A percentile compares a stretch with the other conserved stretches of the same genome.
Conservation (phyloP, 2,329 filamentous ascomycete species). For the Annulohypoxylon truncatum region DNA sequence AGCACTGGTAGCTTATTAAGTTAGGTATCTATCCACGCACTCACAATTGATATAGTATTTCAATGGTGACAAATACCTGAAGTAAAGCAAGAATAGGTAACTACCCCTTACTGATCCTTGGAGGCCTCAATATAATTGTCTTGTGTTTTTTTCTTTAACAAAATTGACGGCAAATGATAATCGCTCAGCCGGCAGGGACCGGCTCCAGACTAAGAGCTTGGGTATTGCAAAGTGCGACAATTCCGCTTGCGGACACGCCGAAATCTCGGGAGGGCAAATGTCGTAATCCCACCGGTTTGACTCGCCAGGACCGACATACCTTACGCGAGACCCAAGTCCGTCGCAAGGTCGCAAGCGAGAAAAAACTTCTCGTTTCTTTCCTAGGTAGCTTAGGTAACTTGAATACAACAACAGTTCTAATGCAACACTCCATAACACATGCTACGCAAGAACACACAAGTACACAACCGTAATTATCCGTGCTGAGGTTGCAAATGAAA, state of each 20-base stretch:
- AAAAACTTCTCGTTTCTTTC: slow-evolving; percentile 11
- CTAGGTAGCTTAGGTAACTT: neutral
- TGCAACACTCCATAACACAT: slow-evolving; percentile 14
- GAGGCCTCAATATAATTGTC: neutral
- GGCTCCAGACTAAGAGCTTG: slow-evolving; percentile 3
- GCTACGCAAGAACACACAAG: neutral
- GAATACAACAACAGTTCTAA: slow-evolving; percentile 16
- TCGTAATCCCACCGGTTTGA: slow-evolving; percentile 17
- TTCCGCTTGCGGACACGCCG: slow-evolving; percentile 36
- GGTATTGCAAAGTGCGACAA: slow-evolving; percentile 7
- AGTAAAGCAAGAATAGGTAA: neutral
- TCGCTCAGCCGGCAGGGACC: slow-evolving; percentile 5
- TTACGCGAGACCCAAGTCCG: slow-evolving; percentile 17
- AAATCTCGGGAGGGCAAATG: slow-evolving; percentile 30
- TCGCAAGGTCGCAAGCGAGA: slow-evolving; percentile 35
- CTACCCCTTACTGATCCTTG: neutral
- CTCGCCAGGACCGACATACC: slow-evolving; percentile 1
- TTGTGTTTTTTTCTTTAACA: neutral
- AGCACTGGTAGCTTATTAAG: slow-evolving; percentile 6
- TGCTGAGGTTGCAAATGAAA: slow-evolving; percentile 4
- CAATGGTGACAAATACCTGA: neutral
- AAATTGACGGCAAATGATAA: slow-evolving; percentile 8
- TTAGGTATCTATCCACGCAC: neutral
- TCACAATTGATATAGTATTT: neutral
- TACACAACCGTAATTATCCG: slow-evolving; percentile 37